Conservation (phyloP, 2,329 filamentous ascomycete species). For the Exophiala sp. region DNA sequence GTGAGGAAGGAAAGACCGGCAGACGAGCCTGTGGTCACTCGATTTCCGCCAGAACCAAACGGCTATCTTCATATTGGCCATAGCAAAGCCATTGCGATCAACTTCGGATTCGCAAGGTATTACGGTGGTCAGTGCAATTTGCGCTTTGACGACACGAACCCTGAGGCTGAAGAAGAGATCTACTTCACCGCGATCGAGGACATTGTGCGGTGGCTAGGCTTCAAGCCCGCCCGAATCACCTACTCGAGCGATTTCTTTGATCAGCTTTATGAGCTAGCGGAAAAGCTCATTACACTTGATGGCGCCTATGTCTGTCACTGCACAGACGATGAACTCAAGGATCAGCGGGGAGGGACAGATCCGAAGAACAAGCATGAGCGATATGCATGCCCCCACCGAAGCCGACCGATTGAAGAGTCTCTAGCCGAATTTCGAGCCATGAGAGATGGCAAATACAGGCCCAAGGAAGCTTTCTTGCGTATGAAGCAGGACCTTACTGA, state of each 20-base stretch:
- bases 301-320: slow-evolving; percentile 82
- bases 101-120: slow-evolving; percentile 86
- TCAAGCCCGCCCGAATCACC: slow-evolving; percentile 71
- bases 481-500: slow-evolving; percentile 86
- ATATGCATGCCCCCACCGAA: slow-evolving; percentile 74
- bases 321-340: slow-evolving; percentile 67
- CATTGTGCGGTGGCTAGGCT: slow-evolving; percentile 79
- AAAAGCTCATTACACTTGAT: slow-evolving; percentile 69
- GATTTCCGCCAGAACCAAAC: slow-evolving; percentile 84
- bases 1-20: slow-evolving; percentile 64
- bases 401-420: slow-evolving; percentile 68
- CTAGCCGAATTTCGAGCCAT: slow-evolving; percentile 80
- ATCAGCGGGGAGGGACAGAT: slow-evolving; percentile 73
- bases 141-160: slow-evolving; percentile 92
- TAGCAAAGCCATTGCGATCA: slow-evolving; percentile 90
- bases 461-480: slow-evolving; percentile 73
- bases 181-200: slow-evolving; percentile 88
- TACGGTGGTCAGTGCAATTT: slow-evolving; percentile 72
- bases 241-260: slow-evolving; percentile 90
- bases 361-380: slow-evolving; percentile 57
- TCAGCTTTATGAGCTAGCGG: slow-evolving; percentile 77
- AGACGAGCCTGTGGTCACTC: slow-evolving; percentile 52
- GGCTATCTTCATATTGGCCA: slow-evolving; percentile 92
- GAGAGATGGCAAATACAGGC: slow-evolving; percentile 84
- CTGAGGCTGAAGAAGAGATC: slow-evolving; percentile 81